Evolutionary conservation across 78 protist species (phyloP).

Genomic region (Dictyostelium discoideum): DNA sequence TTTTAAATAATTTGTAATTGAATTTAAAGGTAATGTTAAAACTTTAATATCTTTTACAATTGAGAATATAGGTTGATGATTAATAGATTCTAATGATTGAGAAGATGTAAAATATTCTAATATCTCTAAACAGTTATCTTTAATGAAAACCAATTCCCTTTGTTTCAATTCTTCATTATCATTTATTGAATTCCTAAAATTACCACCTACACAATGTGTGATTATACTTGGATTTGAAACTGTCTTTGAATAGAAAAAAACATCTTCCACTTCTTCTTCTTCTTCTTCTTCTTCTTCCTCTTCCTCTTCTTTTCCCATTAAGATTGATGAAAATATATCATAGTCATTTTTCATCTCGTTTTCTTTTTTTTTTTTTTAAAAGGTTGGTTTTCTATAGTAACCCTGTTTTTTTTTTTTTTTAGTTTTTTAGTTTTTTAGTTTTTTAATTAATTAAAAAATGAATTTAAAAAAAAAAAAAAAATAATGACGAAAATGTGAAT

Average conservation of each 20-base stretch:
- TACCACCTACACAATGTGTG: background rate
- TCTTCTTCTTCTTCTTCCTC: background rate
- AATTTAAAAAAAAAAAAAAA: background rate
- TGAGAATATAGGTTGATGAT: background rate
- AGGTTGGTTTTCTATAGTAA: background rate
- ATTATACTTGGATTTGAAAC: background rate
- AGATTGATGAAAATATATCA: background rate
- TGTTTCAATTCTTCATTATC: background rate
- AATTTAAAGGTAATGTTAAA: background rate
- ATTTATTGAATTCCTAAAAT: background rate
- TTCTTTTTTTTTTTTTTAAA: background rate
- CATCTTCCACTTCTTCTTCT: background rate
- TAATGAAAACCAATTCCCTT: background rate
- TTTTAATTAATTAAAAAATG: background rate
- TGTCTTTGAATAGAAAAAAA: background rate
- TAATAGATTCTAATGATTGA: slow-evolving; percentile 15
- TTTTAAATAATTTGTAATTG: background rate
- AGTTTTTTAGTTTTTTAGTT: too few relatives aligned
- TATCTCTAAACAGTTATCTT: slow-evolving; percentile 2
- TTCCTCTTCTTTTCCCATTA: background rate
- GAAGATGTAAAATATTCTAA: background rate
- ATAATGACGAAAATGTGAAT: too few relatives aligned
- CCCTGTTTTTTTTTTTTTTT: background rate
- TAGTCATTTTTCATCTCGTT: background rate
- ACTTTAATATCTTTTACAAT: slow-evolving; percentile 19